phyloP scores from a whole-genome alignment of 768 basidiomycete species.

The Clitopilus passeckerianus region DNA sequence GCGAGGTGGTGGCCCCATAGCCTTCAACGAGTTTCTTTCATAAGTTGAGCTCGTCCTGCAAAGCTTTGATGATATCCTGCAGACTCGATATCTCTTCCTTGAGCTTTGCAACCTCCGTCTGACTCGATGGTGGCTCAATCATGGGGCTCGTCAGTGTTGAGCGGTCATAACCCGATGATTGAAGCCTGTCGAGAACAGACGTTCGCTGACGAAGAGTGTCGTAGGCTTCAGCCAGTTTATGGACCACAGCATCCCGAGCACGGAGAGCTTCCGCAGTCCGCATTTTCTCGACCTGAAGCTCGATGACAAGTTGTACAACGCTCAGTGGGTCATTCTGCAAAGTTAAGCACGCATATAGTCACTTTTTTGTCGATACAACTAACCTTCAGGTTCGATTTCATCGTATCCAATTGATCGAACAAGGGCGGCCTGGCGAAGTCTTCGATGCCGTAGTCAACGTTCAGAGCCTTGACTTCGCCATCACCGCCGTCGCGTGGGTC shows the following conservation, averaged over 20 bases:
- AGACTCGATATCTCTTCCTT: slow-evolving; percentile 33
- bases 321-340: slow-evolving; percentile 36
- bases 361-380: not conserved
- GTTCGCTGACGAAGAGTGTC: slow-evolving; percentile 58
- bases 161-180: slow-evolving; percentile 19
- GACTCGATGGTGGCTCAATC: slow-evolving; percentile 10
- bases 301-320: slow-evolving; percentile 48
- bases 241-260: slow-evolving; percentile 60
- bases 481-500: no score
- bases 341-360: not conserved
- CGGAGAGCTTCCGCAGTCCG: slow-evolving; percentile 52
- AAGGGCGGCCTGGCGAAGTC: not conserved
- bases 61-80: slow-evolving; percentile 30
- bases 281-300: slow-evolving; percentile 47
- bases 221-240: slow-evolving; percentile 56
- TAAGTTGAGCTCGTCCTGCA: slow-evolving; percentile 27
- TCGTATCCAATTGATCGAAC: not conserved
- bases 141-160: slow-evolving; percentile 2
- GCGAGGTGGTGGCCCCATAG: slow-evolving; percentile 29
- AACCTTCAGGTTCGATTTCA: not conserved
- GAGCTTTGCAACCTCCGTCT: slow-evolving; percentile 19
- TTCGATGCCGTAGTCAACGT: not conserved
- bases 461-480: no score
- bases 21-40: slow-evolving; percentile 18
- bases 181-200: slow-evolving; percentile 41